Base-by-base conservation (phyloP, 1,139 yeast genomes). In the Magnusiomyces ingens region DNA sequence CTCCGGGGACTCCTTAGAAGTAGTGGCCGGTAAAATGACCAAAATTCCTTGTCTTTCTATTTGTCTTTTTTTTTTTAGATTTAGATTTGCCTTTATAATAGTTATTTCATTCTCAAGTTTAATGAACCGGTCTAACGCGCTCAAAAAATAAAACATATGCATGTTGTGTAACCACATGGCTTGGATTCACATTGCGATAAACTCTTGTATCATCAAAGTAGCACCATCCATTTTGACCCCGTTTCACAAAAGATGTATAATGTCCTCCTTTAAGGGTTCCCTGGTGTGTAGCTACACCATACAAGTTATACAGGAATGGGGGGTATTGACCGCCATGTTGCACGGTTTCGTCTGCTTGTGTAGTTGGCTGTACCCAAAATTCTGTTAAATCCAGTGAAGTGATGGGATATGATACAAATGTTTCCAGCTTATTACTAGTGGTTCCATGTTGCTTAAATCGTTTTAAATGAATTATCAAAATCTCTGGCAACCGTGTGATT, bases 181-280 rank as follows among this genome's bases (percentile, higher is more conserved):
- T 60, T 52, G 74, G 75, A 50, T 64, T 67, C 42, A 76, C 72
- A 50, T 75, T 71, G 51, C 63, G 71, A 2, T 76, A 71, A 3
- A 82, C 80, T 52, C 74, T 76, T 0, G 86, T 77, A 67, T 88
- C 96, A 66, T 88, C 95, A 66, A 84, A 87, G 57, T 80, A 78
- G 57, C 87, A 80, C 95, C 95, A 88, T 17, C 78, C 80, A 51
- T 77, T 73, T 49, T 73, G 73, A 22, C 80, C 79, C 61, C 87
- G 86, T 61, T 82, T 74, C 1, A 89, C 95, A 64, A 82, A 85
- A 0, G 96, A 77, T 0, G 98, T 93, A 67, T 93, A 93, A 69
- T 93, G 99, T 0, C 99, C 98, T 1, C 95, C 89, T 48, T 85
- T 80, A 49, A 91, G 73, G 3, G 80, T 73, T 1, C 99, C 98